Base-by-base conservation (phyloP, 805 yeast species). In the Starmerella bacillaris region DNA sequence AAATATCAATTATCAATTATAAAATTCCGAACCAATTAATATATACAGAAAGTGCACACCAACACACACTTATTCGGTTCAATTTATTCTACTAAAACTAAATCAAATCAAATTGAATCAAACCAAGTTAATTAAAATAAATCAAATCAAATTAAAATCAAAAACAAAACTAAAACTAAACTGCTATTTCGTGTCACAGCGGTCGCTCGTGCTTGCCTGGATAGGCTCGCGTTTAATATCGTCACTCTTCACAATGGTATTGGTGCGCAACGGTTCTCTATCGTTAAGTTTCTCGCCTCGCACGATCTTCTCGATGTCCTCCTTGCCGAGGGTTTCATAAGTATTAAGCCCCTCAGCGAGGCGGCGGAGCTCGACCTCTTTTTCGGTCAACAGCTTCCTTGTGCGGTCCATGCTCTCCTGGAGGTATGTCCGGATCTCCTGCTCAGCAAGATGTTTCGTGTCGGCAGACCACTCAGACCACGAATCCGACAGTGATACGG, bases 401-500 rank as follows among this genome's bases (percentile, higher is more conserved):
- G 95, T 76, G 54, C 98, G 71, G 30, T 66, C 64, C 54, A 84
- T 95, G 18, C 92, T 74, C 4, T 63, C 71, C 37, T 78, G 64
- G 43, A 89, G 65, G 41, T 79, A 60, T 33, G 67, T 70, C 38
- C 94, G 65, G 27, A 89, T 84, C 60, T 89, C 96, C 49, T 77
- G 73, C 55, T 89, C 99, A 11, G 96, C 98, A 57, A 74, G 64
- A 52, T 82, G 89, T 44, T 92, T 67, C 33, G 92, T 67, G 46
- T 72, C 71, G 11, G 86, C 78, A 2, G 94, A 82, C 98, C 98
- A 89, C 29, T 78, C 70, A 46, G 74, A 83, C 95, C 95, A 86
- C 51, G 79, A 74, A 50, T 83, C 94, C 31, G 86, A 69, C 33
- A 89, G 64, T 51, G 72, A 72, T 19, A 89, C 80, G 5, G 98